These are phyloP conservation scores for Corynespora cassiicola DNA, from an alignment of 2,329 filamentous ascomycete genomes.

Conservation along the genomic window DNA sequence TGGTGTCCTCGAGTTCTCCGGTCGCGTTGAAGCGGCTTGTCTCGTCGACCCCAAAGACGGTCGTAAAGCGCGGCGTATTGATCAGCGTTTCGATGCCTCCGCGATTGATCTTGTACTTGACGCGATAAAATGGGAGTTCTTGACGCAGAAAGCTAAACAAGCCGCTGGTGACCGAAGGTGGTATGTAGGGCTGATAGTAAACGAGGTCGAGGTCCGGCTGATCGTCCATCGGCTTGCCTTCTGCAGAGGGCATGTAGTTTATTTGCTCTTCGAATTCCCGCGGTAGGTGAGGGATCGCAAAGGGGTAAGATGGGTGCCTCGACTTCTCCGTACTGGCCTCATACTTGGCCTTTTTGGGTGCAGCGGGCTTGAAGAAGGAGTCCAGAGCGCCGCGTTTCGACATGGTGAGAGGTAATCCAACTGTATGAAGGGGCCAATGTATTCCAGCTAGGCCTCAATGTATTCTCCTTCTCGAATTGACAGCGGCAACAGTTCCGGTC, in stretches of 20 bases:
- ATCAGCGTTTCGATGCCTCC: constrained; percentile 68
- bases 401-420: constrained; percentile 10
- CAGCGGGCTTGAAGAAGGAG: constrained; percentile 67
- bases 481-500: too few species aligned
- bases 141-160: constrained; percentile 74
- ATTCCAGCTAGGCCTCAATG: too few species aligned
- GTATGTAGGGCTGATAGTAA: constrained; percentile 77
- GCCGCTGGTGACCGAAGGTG: constrained; percentile 60
- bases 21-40: constrained; percentile 64
- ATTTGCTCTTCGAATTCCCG: constrained; percentile 49
- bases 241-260: constrained; percentile 56
- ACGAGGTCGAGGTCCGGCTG: constrained; percentile 75
- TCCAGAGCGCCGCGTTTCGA: constrained; percentile 72
- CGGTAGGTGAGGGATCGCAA: constrained; percentile 58
- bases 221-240: constrained; percentile 66
- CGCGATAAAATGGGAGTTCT: constrained; percentile 78
- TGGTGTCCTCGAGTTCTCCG: constrained; percentile 49
- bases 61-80: constrained; percentile 66
- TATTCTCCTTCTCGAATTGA: too few species aligned
- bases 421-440: too few species aligned
- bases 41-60: constrained; percentile 67
- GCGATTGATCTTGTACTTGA: constrained; percentile 75
- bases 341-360: constrained; percentile 49
- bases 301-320: constrained; percentile 60
- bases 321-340: constrained; percentile 37